Percentiles rank a stretch among this genome's conserved stretches.
phyloP scores from a whole-genome alignment of 345 rosid species.

The Salix udensis region DNA sequence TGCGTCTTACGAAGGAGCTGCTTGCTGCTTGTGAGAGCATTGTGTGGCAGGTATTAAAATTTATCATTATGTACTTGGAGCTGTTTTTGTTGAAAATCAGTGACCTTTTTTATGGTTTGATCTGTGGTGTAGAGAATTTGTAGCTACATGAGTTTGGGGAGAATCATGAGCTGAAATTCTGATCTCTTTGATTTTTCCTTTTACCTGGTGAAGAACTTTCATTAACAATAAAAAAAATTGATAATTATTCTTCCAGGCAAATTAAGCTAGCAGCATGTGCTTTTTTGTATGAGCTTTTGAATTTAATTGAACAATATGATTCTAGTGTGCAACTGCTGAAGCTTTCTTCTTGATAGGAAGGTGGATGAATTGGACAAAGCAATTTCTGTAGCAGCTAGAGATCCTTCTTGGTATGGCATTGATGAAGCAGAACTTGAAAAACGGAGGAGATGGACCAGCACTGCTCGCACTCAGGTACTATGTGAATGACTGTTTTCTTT shows the following conservation, averaged over 20 bases:
- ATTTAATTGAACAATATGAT: not conserved
- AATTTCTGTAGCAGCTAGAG: constrained; percentile 77
- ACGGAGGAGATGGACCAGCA: constrained; percentile 87
- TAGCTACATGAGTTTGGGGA: not conserved
- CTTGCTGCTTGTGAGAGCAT: constrained; percentile 79
- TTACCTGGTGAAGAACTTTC: not conserved
- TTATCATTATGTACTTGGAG: not conserved
- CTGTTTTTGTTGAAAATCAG: not conserved
- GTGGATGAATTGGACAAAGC: constrained; percentile 97
- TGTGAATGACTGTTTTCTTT: not conserved
- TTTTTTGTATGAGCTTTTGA: not conserved
- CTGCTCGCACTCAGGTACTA: constrained; percentile 71
- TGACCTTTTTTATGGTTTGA: not conserved
- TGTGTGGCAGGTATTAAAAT: constrained; percentile 80
- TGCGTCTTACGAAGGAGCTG: constrained; percentile 62
- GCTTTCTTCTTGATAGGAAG: constrained; percentile 66
- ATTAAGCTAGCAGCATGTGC: not conserved
- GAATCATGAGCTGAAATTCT: not conserved
- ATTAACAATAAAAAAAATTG: not conserved
- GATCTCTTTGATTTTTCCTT: not conserved
- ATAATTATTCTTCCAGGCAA: not conserved
- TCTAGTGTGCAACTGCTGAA: constrained; percentile 43
- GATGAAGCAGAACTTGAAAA: constrained; percentile 77
- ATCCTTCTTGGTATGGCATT: constrained; percentile 89
- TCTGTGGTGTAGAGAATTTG: not conserved